A percentile compares a stretch with the other conserved stretches of the same genome.
These are phyloP conservation scores for Fusarium sambucinum DNA, from an alignment of 2,329 filamentous ascomycete genomes.

Conservation along the genomic window DNA sequence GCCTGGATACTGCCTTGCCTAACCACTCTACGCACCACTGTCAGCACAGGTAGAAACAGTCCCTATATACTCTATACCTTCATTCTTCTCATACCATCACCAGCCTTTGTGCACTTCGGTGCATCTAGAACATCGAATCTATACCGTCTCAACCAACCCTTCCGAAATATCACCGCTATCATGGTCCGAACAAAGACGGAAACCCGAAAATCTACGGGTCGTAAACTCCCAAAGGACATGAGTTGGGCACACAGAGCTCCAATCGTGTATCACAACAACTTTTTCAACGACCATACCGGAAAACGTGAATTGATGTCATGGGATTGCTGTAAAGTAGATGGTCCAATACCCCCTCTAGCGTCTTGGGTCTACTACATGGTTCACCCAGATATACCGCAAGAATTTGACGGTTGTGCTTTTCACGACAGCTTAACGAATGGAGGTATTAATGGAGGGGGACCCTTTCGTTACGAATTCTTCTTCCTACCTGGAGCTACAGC, in stretches of 20 bases:
- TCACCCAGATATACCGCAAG: neutral
- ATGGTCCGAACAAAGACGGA: neutral
- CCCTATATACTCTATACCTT: neutral
- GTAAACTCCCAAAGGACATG: too few relatives aligned
- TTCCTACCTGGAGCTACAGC: slow-evolving; percentile 4
- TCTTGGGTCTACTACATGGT: neutral
- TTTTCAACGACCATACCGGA: neutral
- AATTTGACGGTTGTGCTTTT: neutral
- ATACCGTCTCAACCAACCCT: neutral
- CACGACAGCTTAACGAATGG: neutral
- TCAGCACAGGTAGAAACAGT: neutral
- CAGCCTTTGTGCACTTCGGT: neutral
- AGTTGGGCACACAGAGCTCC: too few relatives aligned
- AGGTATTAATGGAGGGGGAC: neutral
- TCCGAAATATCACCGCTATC: too few relatives aligned
- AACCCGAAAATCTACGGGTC: too few relatives aligned
- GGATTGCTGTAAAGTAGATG: neutral
- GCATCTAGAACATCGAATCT: neutral
- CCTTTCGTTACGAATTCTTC: slow-evolving; percentile 6
- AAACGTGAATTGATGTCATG: neutral
- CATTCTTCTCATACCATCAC: neutral
- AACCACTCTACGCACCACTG: neutral
- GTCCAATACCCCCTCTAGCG: neutral
- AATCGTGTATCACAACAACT: neutral
- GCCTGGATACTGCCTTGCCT: neutral